A percentile compares a stretch with the other conserved stretches of the same genome.
phyloP scores from a whole-genome alignment of 768 basidiomycete species.

The Psilocybe cyanescens region DNA sequence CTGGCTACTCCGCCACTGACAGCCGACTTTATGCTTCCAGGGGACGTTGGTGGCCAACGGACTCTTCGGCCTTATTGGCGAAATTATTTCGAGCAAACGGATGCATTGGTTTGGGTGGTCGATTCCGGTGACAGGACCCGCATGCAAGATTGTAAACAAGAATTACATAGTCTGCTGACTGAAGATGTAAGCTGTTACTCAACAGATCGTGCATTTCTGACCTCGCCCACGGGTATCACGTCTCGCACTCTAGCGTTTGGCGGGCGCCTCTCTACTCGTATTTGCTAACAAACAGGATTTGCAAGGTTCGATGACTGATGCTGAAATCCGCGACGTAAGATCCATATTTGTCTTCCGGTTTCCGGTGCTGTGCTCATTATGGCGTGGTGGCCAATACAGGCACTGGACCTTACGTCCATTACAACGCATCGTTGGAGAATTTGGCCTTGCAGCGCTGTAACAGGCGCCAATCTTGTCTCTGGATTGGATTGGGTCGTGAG shows the following conservation, averaged over 20 bases:
- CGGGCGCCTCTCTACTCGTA: conserved; percentile 94
- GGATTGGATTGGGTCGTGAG: conserved; percentile 93
- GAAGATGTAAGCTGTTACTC: conserved; percentile 76
- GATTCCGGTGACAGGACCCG: conserved; percentile 93
- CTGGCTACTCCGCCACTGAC: conserved; percentile 23
- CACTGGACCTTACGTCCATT: conserved; percentile 80
- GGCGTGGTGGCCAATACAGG: conserved; percentile 43
- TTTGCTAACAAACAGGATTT: conserved; percentile 99
- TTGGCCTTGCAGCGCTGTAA: conserved; percentile 90
- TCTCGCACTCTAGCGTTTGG: conserved; percentile 69
- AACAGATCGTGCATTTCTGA: conserved; percentile 12
- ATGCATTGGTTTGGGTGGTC: conserved; percentile 98
- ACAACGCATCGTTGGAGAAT: conserved; percentile 91
- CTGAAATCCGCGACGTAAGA: conserved; percentile 84
- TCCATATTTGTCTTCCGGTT: conserved; percentile 20
- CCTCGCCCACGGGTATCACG: conserved; percentile 25
- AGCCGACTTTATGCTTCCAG: conserved; percentile 43
- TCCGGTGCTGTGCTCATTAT: conserved; percentile 19
- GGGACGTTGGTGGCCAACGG: conserved; percentile 98
- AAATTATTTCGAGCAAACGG: conserved; percentile 99
- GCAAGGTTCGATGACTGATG: conserved; percentile 78
- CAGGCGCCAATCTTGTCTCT: conserved; percentile 80
- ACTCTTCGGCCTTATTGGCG: conserved; percentile 98
- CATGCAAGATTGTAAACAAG: conserved; percentile 87
- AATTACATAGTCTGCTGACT: conserved; percentile 82